phyloP scores from a whole-genome alignment of 2,329 filamentous ascomycete genomes.

The Fusarium compactum region DNA sequence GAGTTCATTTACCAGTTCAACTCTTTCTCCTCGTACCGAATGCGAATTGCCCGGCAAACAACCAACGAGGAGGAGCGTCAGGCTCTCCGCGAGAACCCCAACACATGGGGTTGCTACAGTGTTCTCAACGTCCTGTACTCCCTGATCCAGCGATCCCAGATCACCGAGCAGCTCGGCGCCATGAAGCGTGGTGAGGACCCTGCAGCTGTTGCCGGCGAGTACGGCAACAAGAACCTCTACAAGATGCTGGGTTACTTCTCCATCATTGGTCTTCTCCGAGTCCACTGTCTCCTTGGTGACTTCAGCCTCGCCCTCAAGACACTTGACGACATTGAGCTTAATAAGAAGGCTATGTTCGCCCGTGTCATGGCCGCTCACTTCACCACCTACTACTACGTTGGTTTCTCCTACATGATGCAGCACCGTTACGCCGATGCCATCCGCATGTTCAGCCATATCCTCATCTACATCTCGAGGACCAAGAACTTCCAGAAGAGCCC shows the following conservation, averaged over 20 bases:
- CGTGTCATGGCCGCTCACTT: conserved; percentile 99
- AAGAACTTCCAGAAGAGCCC: conserved; percentile 99
- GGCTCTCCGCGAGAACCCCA: conserved; percentile 93
- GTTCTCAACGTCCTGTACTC: conserved; percentile 99
- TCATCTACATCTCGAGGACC: conserved; percentile 97
- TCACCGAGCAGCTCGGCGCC: conserved; percentile 94
- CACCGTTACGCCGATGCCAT: conserved; percentile 99
- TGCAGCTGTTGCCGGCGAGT: conserved; percentile 89
- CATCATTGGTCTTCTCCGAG: conserved; percentile 95
- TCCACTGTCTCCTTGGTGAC: conserved; percentile 96
- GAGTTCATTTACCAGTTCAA: conserved; percentile 99
- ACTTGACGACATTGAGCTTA: conserved; percentile 98
- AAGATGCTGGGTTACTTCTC: conserved; percentile 99
- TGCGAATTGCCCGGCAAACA: conserved; percentile 85
- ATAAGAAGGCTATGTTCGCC: conserved; percentile 99
- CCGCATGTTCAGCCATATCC: conserved; percentile 99
- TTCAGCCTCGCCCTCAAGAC: conserved; percentile 99
- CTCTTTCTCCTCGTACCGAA: conserved; percentile 97
- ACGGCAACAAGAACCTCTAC: conserved; percentile 93
- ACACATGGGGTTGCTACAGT: conserved; percentile 99
- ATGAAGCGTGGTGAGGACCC: conserved; percentile 96
- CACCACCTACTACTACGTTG: conserved; percentile 99
- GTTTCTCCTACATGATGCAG: conserved; percentile 99
- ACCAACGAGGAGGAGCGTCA: conserved; percentile 92
- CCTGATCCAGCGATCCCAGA: conserved; percentile 97